These are phyloP conservation scores for Candida germanica DNA, from an alignment of 805 yeast species.

Conservation along the genomic window DNA sequence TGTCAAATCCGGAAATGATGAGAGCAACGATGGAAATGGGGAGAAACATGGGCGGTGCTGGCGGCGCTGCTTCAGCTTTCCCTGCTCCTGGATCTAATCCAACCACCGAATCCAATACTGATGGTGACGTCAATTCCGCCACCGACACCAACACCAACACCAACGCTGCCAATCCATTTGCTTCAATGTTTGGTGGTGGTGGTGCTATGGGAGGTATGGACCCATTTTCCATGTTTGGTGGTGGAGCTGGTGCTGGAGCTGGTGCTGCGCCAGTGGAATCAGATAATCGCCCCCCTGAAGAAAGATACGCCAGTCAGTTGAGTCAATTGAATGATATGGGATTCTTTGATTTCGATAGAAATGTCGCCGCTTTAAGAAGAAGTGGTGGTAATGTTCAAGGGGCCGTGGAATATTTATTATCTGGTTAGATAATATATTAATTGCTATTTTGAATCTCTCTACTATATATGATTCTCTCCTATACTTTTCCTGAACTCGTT, in stretches of 20 bases:
- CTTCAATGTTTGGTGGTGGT: constrained; percentile 29
- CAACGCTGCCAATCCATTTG: constrained; percentile 35
- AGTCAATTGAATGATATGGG: constrained; percentile 49
- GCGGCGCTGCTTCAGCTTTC: constrained; percentile 38
- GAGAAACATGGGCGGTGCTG: constrained; percentile 37
- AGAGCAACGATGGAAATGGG: constrained; percentile 79
- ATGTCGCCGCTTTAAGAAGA: constrained; percentile 87
- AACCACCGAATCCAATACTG: constrained; percentile 9
- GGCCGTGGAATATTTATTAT: constrained; percentile 68
- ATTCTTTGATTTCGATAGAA: constrained; percentile 89
- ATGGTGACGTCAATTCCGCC: constrained; percentile 10
- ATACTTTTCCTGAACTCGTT: too few species aligned
- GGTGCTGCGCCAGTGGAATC: constrained; percentile 29
- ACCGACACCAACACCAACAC: constrained; percentile 11
- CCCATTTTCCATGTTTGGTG: constrained; percentile 54
- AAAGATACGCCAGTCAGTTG: constrained; percentile 41
- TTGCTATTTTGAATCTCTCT: not conserved
- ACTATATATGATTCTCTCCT: too few species aligned
- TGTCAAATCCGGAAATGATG: constrained; percentile 78
- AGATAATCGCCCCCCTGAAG: constrained; percentile 46
- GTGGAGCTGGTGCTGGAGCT: constrained; percentile 29
- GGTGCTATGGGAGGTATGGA: constrained; percentile 38
- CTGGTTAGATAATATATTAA: constrained; percentile 6
- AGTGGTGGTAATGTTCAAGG: constrained; percentile 98
- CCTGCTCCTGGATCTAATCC: constrained; percentile 25